Evolutionary conservation across 2,329 filamentous ascomycete species (phyloP), one percentile per base, ranked within the genome.

Genomic region (Fusarium sp.): DNA sequence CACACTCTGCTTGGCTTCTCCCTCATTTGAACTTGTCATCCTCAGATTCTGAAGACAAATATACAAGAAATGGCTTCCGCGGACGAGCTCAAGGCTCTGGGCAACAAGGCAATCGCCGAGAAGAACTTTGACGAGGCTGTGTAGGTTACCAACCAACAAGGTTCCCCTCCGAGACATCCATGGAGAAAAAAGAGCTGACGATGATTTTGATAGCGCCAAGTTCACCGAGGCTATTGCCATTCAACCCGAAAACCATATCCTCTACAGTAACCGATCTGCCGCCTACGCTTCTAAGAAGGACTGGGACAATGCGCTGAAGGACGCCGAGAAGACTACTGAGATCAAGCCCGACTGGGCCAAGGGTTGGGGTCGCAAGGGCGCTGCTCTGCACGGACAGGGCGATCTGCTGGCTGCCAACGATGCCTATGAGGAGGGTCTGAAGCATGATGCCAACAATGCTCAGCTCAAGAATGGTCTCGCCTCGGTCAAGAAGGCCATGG

Each of bases 291-390:
- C 96, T 58, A 91, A 97, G 81, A 93, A 90, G 80, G 89, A 98
- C 64, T 99, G 92, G 85, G 84, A 91, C 69, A 87, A 91, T 73
- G 96, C 96, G 18, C 84, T 98, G 25, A 86, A 91, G 69, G 96
- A 99, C 85, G 96, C 96, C 62, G 90, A 90, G 78, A 97, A 97
- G 86, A 96, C 93, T 3, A 96, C 91, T 60, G 89, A 97, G 81
- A 85, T 99, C 80, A 98, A 99, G 86, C 91, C 95, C 11, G 96
- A 98, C 84, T 99, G 96, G 96, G 90, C 93, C 65, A 98, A 98
- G 83, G 96, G 96, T 72, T 97, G 93, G 91, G 91, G 92, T 64
- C 90, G 96, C 66, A 97, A 97, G 81, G 96, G 95, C 72, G 91
- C 93, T 69, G 96, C 96, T 61, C 86, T 94, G 33, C 96, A 97